phyloP scores from a whole-genome alignment of 1,139 yeast genomes.

The Diutina mesorugosa region DNA sequence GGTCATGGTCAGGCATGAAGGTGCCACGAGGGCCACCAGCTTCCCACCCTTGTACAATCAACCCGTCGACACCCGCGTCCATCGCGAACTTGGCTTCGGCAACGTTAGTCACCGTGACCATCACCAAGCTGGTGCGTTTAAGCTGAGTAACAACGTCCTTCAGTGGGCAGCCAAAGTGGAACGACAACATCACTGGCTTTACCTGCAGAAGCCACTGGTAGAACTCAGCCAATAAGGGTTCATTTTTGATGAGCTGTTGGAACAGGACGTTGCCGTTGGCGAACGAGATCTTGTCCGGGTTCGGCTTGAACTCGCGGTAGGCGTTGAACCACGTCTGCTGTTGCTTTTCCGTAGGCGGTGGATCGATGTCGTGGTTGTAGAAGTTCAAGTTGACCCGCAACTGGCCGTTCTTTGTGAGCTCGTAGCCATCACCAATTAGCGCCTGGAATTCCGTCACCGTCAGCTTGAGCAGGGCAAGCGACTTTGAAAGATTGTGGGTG shows the following conservation, averaged over 20 bases:
- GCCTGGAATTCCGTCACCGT: slow-evolving; percentile 3
- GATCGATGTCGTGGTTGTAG: slow-evolving; percentile 25
- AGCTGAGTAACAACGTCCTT: slow-evolving; percentile 23
- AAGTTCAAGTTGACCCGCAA: slow-evolving; percentile 29
- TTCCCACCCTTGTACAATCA: slow-evolving; percentile 36
- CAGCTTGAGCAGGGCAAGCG: slow-evolving; percentile 5
- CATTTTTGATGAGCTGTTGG: slow-evolving; percentile 14
- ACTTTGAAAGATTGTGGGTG: slow-evolving; percentile 13
- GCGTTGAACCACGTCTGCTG: slow-evolving; percentile 13
- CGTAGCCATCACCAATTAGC: slow-evolving; percentile 6
- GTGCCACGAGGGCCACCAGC: slow-evolving; percentile 47
- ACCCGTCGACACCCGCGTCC: slow-evolving; percentile 22
- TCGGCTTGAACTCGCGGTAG: neutral
- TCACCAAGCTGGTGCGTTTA: slow-evolving; percentile 31
- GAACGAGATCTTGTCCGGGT: slow-evolving; percentile 4
- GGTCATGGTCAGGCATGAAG: slow-evolving; percentile 20
- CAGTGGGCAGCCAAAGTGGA: slow-evolving; percentile 36
- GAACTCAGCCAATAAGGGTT: slow-evolving; percentile 7
- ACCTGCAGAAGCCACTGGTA: slow-evolving; percentile 7
- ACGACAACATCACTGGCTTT: slow-evolving; percentile 23
- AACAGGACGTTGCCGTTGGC: slow-evolving; percentile 23
- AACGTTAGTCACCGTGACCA: slow-evolving; percentile 33
- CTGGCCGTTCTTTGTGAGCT: slow-evolving; percentile 5
- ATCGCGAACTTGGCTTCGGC: slow-evolving; percentile 19
- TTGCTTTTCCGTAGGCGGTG: slow-evolving; percentile 10